phyloP scores from a whole-genome alignment of 169 alveolate species.

The Cryptosporidium xiaoi region DNA sequence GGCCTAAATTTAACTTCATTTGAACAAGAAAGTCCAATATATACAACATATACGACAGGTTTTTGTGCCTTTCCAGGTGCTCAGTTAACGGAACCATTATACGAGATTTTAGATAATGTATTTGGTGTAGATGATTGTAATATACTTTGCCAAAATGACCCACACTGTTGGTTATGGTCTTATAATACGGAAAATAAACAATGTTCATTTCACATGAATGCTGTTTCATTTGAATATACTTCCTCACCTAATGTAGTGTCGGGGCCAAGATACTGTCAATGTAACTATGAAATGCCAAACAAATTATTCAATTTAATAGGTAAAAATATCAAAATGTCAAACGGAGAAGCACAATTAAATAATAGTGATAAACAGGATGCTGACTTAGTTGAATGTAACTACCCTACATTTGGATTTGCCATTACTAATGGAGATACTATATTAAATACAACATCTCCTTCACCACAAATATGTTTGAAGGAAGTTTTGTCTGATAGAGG shows the following conservation, averaged over 20 bases:
- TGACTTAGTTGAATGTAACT: slow-evolving; percentile 41
- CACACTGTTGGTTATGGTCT: slow-evolving; percentile 74
- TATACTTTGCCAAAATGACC: slow-evolving; percentile 64
- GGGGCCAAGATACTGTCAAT: slow-evolving; percentile 74
- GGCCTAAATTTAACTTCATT: slow-evolving; percentile 62
- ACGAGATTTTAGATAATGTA: slow-evolving; percentile 61
- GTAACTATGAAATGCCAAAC: slow-evolving; percentile 73
- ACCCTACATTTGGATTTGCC: slow-evolving; percentile 71
- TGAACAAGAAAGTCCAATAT: slow-evolving; percentile 53
- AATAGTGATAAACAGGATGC: neutral
- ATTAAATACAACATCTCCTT: slow-evolving; percentile 61
- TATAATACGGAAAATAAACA: slow-evolving; percentile 54
- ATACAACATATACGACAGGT: slow-evolving; percentile 70
- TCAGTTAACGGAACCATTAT: slow-evolving; percentile 58
- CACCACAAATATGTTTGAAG: slow-evolving; percentile 60
- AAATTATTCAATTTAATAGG: slow-evolving; percentile 54
- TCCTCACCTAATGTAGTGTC: slow-evolving; percentile 69
- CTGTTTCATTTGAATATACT: slow-evolving; percentile 59
- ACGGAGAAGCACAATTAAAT: neutral
- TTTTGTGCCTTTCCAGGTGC: slow-evolving; percentile 75
- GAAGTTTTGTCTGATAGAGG: slow-evolving; percentile 64
- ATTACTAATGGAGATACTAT: slow-evolving; percentile 60
- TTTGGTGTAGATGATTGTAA: slow-evolving; percentile 72
- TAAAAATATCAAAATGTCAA: slow-evolving; percentile 27
- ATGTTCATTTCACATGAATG: slow-evolving; percentile 74